Conservation (phyloP, 116 monocot species). For the Dioscorea cayenensis region DNA sequence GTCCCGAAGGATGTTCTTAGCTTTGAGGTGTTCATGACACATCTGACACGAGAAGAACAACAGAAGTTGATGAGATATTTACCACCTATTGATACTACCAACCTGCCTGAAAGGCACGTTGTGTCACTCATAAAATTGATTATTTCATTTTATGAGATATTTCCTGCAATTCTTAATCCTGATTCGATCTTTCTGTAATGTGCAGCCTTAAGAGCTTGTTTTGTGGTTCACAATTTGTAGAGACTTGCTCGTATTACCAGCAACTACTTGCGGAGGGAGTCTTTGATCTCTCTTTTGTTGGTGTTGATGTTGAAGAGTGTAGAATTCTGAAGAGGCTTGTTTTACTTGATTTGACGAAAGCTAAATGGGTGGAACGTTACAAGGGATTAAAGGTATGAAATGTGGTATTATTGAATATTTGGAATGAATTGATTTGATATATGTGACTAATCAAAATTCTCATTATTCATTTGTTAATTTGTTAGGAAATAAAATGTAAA, state of each 20-base stretch:
- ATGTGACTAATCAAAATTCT: background rate
- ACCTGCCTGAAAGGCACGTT: conserved; percentile 35
- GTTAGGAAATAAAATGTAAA: conserved; percentile 14
- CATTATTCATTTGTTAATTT: conserved; percentile 7
- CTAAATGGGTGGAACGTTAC: conserved; percentile 51
- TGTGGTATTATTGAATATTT: background rate
- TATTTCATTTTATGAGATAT: background rate
- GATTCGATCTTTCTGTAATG: background rate
- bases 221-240: conserved; percentile 42
- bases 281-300: conserved; percentile 43
- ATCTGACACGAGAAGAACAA: conserved; percentile 45
- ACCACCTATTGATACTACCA: conserved; percentile 34
- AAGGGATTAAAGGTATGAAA: conserved; percentile 43
- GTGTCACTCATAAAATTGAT: background rate
- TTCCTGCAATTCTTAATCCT: background rate
- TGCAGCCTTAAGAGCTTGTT: conserved; percentile 71
- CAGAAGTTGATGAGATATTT: conserved; percentile 45
- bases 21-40: conserved; percentile 37
- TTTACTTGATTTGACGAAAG: conserved; percentile 38
- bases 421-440: background rate
- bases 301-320: conserved; percentile 27
- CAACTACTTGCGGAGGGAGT: conserved; percentile 53
- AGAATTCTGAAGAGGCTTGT: conserved; percentile 38
- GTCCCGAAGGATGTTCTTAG: conserved; percentile 26
- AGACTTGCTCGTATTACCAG: conserved; percentile 47